These are phyloP conservation scores for Cercospora sojina DNA, from an alignment of 2,329 filamentous ascomycete species.

Conservation along the genomic window DNA sequence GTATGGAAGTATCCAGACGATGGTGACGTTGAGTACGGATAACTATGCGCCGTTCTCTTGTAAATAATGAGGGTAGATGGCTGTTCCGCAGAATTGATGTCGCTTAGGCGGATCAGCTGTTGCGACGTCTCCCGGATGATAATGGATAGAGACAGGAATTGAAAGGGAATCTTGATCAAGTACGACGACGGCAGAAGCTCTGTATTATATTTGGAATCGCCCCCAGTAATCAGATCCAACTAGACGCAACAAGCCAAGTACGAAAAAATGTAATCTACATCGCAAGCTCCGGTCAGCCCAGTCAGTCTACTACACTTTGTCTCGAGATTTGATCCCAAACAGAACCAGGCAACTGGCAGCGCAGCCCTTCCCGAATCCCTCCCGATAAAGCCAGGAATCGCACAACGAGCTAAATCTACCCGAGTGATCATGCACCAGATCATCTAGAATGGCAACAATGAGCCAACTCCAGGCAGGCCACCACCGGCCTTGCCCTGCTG, in stretches of 20 bases:
- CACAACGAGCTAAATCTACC: too few relatives aligned
- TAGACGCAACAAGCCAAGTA: neutral
- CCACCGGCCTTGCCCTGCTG: too few relatives aligned
- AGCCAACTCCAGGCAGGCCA: too few relatives aligned
- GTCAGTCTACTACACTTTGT: neutral
- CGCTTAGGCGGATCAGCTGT: neutral
- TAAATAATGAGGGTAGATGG: neutral
- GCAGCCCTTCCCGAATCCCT: too few relatives aligned
- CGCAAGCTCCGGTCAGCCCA: neutral
- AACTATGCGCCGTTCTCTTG: slow-evolving; percentile 17
- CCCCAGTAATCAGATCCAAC: neutral
- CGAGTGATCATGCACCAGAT: too few relatives aligned
- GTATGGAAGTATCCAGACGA: slow-evolving; percentile 18
- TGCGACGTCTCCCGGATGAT: neutral
- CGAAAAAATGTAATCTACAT: neutral
- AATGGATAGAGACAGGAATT: neutral
- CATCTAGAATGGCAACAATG: too few relatives aligned
- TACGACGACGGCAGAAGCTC: neutral
- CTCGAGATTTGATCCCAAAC: neutral
- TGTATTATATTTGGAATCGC: neutral
- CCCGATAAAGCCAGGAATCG: too few relatives aligned
- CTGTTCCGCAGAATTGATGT: neutral
- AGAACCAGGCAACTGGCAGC: neutral
- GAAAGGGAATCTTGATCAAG: neutral
- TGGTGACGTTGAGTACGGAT: slow-evolving; percentile 9